Percentiles rank a stretch among this genome's conserved stretches.
phyloP scores from a whole-genome alignment of 2,329 filamentous ascomycete species.

The Tolypocladium ophioglossoides region DNA sequence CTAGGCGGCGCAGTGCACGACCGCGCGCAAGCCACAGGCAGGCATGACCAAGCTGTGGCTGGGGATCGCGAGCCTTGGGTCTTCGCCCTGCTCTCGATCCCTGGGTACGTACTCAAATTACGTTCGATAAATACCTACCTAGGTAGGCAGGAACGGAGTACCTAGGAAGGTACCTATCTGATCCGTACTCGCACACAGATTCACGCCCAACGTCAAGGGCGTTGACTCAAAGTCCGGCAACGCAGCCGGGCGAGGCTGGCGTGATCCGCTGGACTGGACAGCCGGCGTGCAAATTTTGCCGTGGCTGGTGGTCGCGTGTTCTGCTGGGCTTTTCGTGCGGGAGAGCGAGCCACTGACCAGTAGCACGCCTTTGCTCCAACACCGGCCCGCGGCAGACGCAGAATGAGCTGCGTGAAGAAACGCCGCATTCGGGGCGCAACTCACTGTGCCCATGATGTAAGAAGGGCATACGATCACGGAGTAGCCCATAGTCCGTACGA shows the following conservation, averaged over 20 bases:
- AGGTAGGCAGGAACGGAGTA: no score
- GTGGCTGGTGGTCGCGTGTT: constrained; percentile 5
- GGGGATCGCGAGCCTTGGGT: not conserved
- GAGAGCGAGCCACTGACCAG: not conserved
- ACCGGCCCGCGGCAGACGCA: no score
- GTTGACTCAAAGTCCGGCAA: no score
- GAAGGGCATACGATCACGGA: no score
- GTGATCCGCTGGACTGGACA: no score
- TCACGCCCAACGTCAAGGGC: no score
- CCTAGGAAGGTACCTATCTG: no score
- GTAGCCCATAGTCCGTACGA: no score
- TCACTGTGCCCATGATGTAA: no score
- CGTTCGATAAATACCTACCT: no score
- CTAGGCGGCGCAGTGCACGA: not conserved
- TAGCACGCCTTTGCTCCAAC: not conserved
- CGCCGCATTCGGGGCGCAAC: not conserved
- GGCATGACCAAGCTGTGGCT: not conserved
- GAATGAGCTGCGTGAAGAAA: not conserved
- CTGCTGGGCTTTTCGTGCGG: not conserved
- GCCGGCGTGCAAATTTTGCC: constrained; percentile 2
- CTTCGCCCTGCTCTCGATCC: not conserved
- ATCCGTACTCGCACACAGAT: no score
- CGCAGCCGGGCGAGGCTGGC: not conserved
- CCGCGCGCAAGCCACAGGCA: not conserved
- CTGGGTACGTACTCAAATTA: no score